Evolutionary conservation across 2,329 filamentous ascomycete genomes (phyloP), one percentile per base, ranked within the genome.

Genomic region (Lecanicillium sp.): DNA sequence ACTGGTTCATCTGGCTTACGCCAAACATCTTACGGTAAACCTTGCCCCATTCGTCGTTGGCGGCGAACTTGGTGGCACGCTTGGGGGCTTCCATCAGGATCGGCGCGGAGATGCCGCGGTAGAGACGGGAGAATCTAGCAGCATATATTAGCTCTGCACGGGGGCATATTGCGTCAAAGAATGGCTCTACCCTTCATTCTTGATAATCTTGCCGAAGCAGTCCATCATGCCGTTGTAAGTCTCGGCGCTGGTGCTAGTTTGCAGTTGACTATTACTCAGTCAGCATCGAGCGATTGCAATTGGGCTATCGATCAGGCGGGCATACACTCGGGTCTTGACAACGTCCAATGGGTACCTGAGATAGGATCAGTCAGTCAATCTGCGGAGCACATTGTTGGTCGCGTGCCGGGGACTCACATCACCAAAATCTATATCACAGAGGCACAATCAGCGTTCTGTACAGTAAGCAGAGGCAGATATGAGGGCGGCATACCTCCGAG

Each of bases 1-100:
- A 77, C 67, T 98, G 92, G 57, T 76, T 96, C 81, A 94, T 92
- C 69, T 95, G 85, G 41, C 78, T 64, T 40, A 83, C 73, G 49
- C 85, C 87, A 59, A 98, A 96, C 36, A 83, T 60, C 51, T 83
- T 83, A 58, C 88, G 85, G 72, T 94, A 98, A 65, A 95, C 76
- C 65, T 88, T 80, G 54, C 92, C 92, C 92, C 92, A 98, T 62
- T 90, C 86, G 62, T 98, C 92, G 67, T 98, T 98, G 66, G 92
- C 92, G 33, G 92, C 90, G 65, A 98, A 98, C 66, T 98, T 98
- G 70, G 87, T 96, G 31, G 90, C 90, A 67, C 88, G 80, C 78
- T 95, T 95, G 54, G 69, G 64, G 44, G 89, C 89, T 66, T 96
- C 90, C 90, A 98, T 98, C 50, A 96, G 75, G 57, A 98, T 96